Percentiles rank a stretch among this genome's conserved stretches.
These are phyloP conservation scores for Entophlyctis helioformis DNA, from an alignment of 192 early-diverging fungal genomes.

Conservation along the genomic window DNA sequence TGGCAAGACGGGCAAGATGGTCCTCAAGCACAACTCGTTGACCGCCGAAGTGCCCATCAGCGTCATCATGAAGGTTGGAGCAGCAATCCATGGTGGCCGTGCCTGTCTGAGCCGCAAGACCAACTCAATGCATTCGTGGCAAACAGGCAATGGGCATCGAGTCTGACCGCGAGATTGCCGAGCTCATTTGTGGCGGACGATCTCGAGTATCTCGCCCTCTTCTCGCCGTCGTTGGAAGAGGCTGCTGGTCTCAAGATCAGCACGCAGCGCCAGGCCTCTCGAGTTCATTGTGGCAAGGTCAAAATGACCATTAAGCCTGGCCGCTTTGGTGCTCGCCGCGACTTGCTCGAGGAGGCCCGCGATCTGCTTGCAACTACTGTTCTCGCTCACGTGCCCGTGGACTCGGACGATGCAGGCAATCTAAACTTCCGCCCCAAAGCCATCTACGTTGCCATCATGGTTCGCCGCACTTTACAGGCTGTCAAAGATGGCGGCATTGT, in stretches of 20 bases:
- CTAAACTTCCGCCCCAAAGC: constrained; percentile 84
- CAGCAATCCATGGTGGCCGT: no score
- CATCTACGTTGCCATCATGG: constrained; percentile 89
- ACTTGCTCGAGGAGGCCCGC: constrained; percentile 67
- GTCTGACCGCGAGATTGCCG: constrained; percentile 88
- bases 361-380: constrained; percentile 79
- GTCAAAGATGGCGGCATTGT: constrained; percentile 66
- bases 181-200: constrained; percentile 85
- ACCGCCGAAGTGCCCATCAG: constrained; percentile 78
- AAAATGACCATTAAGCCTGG: constrained; percentile 31
- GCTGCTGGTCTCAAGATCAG: constrained; percentile 52
- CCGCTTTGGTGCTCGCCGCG: constrained; percentile 16
- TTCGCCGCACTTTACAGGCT: constrained; percentile 78
- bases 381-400: constrained; percentile 81
- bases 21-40: constrained; percentile 83
- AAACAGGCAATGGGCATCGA: constrained; percentile 80
- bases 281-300: no score
- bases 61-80: constrained; percentile 76
- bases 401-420: constrained; percentile 35
- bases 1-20: constrained; percentile 26
- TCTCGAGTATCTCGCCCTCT: constrained; percentile 63
- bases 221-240: constrained; percentile 83
- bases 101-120: no score
- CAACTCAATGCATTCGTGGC: neutral
- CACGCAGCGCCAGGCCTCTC: constrained; percentile 87